A percentile compares a stretch with the other conserved stretches of the same genome.
Evolutionary conservation across 805 yeast species (phyloP).

Genomic region (Starmerella tilneyi): DNA sequence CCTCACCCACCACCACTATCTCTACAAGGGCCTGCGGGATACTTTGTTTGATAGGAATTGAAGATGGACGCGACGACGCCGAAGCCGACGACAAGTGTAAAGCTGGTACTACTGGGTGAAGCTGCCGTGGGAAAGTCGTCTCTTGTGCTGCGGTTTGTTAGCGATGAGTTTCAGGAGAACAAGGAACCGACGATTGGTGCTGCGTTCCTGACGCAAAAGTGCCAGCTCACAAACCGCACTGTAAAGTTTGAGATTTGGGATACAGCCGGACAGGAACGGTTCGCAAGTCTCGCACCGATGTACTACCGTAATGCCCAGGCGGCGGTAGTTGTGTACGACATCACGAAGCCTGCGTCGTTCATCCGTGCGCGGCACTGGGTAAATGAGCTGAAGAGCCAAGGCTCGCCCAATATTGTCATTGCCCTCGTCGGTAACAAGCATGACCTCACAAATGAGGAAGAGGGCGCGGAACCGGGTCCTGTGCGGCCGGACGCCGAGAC

Average conservation of each 20-base stretch:
- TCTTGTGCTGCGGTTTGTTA: slow-evolving; percentile 80
- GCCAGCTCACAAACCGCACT: slow-evolving; percentile 73
- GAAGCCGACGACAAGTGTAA: slow-evolving; percentile 60
- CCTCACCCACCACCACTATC: not conserved
- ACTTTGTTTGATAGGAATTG: not conserved
- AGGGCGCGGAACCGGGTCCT: slow-evolving; percentile 25
- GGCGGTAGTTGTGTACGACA: slow-evolving; percentile 89
- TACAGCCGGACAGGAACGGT: slow-evolving; percentile 96
- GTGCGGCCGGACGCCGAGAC: slow-evolving; percentile 26
- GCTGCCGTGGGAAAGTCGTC: slow-evolving; percentile 98
- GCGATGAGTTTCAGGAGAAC: slow-evolving; percentile 92
- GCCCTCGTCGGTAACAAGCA: slow-evolving; percentile 91
- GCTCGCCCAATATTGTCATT: slow-evolving; percentile 79
- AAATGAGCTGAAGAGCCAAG: slow-evolving; percentile 89
- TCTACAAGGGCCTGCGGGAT: not conserved
- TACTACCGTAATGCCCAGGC: slow-evolving; percentile 96
- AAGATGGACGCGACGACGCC: slow-evolving; percentile 20
- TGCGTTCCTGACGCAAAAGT: slow-evolving; percentile 88
- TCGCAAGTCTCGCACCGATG: slow-evolving; percentile 94
- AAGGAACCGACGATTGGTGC: slow-evolving; percentile 98
- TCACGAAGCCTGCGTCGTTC: slow-evolving; percentile 89
- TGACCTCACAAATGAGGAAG: slow-evolving; percentile 53
- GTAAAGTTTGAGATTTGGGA: slow-evolving; percentile 61
- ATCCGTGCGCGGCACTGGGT: slow-evolving; percentile 98
- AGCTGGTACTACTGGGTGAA: slow-evolving; percentile 85